Conservation (phyloP, 139 green algal genomes). For the Haematococcus sp. region DNA sequence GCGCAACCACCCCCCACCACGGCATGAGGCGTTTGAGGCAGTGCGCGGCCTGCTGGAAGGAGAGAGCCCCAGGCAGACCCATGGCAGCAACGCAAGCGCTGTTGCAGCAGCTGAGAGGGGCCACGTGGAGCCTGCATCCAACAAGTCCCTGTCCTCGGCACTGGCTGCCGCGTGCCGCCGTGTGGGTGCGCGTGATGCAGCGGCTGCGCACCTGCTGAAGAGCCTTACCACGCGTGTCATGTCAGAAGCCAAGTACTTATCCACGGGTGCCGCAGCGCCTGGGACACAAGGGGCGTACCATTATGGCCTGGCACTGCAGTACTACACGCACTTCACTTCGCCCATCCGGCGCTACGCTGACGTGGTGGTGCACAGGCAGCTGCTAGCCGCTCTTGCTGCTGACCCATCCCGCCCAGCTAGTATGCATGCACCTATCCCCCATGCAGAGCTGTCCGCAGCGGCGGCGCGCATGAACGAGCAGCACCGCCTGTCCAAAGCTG, state of each 20-base stretch:
- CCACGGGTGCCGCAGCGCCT: conserved; percentile 32
- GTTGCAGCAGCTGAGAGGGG: neutral
- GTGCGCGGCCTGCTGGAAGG: neutral
- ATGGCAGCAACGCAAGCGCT: neutral
- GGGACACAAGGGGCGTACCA: conserved; percentile 41
- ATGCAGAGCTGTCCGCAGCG: conserved; percentile 37
- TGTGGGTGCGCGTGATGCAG: conserved; percentile 2
- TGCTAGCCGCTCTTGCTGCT: conserved; percentile 46
- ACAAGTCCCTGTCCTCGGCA: conserved; percentile 3
- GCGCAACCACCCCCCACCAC: conserved; percentile 54
- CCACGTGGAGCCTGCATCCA: neutral
- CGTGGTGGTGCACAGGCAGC: conserved; percentile 52
- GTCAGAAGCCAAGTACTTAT: conserved; percentile 61
- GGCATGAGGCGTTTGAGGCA: conserved; percentile 46
- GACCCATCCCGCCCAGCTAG: neutral
- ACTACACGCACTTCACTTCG: conserved; percentile 86
- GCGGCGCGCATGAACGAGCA: conserved; percentile 58
- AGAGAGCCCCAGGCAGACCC: neutral
- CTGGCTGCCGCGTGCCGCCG: conserved; percentile 4
- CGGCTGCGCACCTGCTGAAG: conserved; percentile 29
- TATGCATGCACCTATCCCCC: conserved; percentile 6
- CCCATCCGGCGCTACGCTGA: conserved; percentile 63
- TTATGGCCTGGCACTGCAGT: conserved; percentile 66
- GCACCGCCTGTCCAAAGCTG: conserved; percentile 57
- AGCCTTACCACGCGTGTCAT: conserved; percentile 66